Percentiles rank a stretch among this genome's conserved stretches.
phyloP scores from a whole-genome alignment of 2,329 filamentous ascomycete species.

The Phyllosticta capitalensis region DNA sequence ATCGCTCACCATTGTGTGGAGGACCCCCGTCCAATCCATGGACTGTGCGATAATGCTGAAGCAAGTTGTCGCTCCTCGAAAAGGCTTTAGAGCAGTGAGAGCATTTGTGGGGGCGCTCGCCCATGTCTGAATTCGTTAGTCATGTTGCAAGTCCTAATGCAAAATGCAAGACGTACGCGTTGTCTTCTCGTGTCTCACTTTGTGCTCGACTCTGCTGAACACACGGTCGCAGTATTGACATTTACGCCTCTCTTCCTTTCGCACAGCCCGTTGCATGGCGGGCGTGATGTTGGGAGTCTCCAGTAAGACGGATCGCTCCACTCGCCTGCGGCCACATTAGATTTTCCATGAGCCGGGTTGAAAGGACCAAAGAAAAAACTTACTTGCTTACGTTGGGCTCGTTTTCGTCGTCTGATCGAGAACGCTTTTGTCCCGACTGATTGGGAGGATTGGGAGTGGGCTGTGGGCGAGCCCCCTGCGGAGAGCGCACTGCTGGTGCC shows the following conservation, averaged over 20 bases:
- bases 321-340: neutral
- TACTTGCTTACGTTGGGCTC: neutral
- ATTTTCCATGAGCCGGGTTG: neutral
- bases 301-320: neutral
- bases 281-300: neutral
- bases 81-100: conserved; percentile 7
- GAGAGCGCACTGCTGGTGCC: neutral
- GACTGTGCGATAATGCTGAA: conserved; percentile 6
- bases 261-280: neutral
- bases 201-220: conserved; percentile 8
- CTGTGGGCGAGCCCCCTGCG: neutral
- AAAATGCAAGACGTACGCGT: conserved; percentile 1
- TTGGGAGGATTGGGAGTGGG: neutral
- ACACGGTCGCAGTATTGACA: conserved; percentile 6
- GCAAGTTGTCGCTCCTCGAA: conserved; percentile 9
- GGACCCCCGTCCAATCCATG: neutral
- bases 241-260: conserved; percentile 1
- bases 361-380: neutral
- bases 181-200: conserved; percentile 7
- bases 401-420: neutral
- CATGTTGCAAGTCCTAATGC: neutral
- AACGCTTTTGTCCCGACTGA: neutral
- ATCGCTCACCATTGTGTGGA: neutral
- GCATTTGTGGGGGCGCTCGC: conserved; percentile 6
- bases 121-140: conserved; percentile 3